phyloP scores from a whole-genome alignment of 306 rosid genomes.

The Bauhinia variegata region DNA sequence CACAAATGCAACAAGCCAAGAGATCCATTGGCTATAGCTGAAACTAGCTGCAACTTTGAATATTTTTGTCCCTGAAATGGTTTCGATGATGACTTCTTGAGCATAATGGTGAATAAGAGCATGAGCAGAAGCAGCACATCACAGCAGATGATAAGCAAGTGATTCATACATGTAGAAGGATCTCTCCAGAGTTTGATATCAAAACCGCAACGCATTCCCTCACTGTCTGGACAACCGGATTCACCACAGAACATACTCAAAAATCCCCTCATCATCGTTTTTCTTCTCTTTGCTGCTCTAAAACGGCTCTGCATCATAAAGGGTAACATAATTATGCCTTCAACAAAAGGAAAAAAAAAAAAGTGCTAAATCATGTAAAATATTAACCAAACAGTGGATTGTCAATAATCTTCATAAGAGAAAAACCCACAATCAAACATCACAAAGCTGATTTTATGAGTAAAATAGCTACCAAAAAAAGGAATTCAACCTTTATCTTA shows the following conservation, averaged over 20 bases:
- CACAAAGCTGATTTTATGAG: not conserved
- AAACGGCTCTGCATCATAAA: slow-evolving; percentile 31
- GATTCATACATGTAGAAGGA: slow-evolving; percentile 58
- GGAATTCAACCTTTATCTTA: not conserved
- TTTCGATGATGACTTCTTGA: slow-evolving; percentile 29
- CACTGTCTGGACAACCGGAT: slow-evolving; percentile 35
- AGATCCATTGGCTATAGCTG: slow-evolving; percentile 48
- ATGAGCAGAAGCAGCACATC: slow-evolving; percentile 47
- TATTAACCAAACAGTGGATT: not conserved
- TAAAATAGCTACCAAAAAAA: not conserved
- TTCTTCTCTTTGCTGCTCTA: slow-evolving; percentile 17
- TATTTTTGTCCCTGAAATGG: slow-evolving; percentile 29
- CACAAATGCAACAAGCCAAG: slow-evolving; percentile 55
- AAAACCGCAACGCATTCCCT: slow-evolving; percentile 34
- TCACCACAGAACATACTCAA: slow-evolving; percentile 59
- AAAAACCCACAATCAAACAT: slow-evolving; percentile 1
- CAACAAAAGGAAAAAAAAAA: not conserved
- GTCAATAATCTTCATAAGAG: not conserved
- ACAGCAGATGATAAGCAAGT: slow-evolving; percentile 45
- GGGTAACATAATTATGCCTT: slow-evolving; percentile 10
- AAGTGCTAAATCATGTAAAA: not conserved
- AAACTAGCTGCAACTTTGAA: slow-evolving; percentile 47
- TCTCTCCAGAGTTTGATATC: slow-evolving; percentile 34
- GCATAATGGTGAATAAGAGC: slow-evolving; percentile 45
- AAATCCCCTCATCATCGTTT: slow-evolving; percentile 46